Evolutionary conservation across 1,284 basidiomycete species (phyloP), one percentile per base, ranked within the genome.

Genomic region (Ceratobasidium papillatum): DNA sequence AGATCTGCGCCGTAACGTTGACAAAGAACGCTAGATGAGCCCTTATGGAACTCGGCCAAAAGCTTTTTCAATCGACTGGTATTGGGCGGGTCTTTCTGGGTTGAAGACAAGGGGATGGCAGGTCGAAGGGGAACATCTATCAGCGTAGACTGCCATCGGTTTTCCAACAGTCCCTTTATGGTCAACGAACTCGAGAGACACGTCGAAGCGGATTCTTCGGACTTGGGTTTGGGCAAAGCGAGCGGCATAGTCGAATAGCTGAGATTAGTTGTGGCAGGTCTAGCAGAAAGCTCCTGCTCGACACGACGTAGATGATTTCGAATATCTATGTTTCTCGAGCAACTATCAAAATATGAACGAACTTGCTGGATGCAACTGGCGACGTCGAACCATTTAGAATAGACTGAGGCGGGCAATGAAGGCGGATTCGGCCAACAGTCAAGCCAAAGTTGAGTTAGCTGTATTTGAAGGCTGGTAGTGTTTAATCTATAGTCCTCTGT

Each of bases 1-100:
- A 64, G 61, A 47, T 64, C 61, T n/a, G 38, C 25, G n/a, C 61
- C 61, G 38, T 64, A 64, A 12, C 61, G 61, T 17, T 14, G 36
- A 43, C 47, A 12, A 12, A 64, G 14, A 3, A 43, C 38, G 9
- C 25, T 8, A 2, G 19, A 5, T 7, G 1, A n/a, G 61, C 61
- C 47, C 12, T 32, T 11, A 25, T 22, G 17, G 47, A 65, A 52
- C 27, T 65, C 63, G n/a, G 45, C 38, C 5, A 65, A 34, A 3
- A 65, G 63, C 1, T 25, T n/a, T 22, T 43, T 14, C 3, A 65
- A 45, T 4, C 63, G 43, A 51, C 22, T 17, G 4, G 47, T 65
- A 34, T 51, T 30, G 9, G 41, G 25, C 3, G 63, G 41, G 30
- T n/a, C 22, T 19, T 43, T 43, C 27, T 32, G 27, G 1, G 3